Base-by-base conservation (phyloP, 495 filamentous ascomycete species). In the Aspergillus diversus region DNA sequence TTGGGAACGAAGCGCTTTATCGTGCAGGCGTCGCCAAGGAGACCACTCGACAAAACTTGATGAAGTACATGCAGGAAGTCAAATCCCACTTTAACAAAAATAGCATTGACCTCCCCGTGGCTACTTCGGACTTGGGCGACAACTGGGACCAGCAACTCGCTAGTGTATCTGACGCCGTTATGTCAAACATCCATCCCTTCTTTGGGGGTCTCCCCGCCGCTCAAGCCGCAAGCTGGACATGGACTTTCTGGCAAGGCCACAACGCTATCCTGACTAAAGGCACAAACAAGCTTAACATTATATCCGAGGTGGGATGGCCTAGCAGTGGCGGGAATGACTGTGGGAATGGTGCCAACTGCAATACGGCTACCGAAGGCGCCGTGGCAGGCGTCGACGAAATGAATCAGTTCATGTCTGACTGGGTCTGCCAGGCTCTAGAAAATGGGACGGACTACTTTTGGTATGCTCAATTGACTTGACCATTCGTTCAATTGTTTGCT, bases 131-230 rank as follows among this genome's bases (percentile, higher is more conserved):
- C 75, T 83, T 99, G 5, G 95, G 95, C 15, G 89, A 93, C 64
- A 89, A 93, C 70, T 98, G 95, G 95, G 89, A 87, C 3, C 65
- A 80, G 2, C 69, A 80, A 0, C 82, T 99, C 15, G 88, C 90
- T 0, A 57, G 70, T 5, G 79, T 84, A 51, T 89, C 92, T 47
- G 95, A 98, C 66, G 84, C 91, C 63, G 87, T 97, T 71, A 98
- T 98, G 94, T 90, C 92, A 17, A 99, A 99, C 72, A 88, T 98
- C 37, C 95, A 99, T 74, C 95, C 95, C 2, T 98, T 99, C 82
- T 99, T 99, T 68, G 92, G 87, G 5, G 95, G 95, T 57, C 86
- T 91, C 48, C 78, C 81, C 13, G 88, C 84, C 13, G 79, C 85
- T 21, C 69, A 80, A 17, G 94, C 93, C 0, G 86, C 93, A 8